These are phyloP conservation scores for Coniella lustricola DNA, from an alignment of 2,329 filamentous ascomycete species.

Conservation along the genomic window DNA sequence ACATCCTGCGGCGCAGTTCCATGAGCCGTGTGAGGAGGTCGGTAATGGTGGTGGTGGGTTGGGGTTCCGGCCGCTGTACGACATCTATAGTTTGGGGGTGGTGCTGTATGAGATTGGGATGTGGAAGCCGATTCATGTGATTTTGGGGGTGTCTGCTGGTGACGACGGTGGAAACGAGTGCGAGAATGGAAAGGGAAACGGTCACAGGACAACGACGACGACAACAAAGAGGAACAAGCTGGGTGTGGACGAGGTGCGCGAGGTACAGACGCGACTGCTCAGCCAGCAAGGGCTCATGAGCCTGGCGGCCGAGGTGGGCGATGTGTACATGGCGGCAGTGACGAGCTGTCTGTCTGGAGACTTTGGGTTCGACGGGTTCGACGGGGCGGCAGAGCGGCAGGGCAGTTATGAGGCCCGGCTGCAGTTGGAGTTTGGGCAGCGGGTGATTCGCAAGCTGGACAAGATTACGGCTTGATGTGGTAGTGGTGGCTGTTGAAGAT, in stretches of 20 bases:
- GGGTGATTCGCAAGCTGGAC: slow-evolving; percentile 7
- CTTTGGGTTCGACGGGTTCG: background rate
- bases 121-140: slow-evolving; percentile 37
- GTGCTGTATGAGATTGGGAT: slow-evolving; percentile 43
- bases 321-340: slow-evolving; percentile 3
- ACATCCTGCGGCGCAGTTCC: slow-evolving; percentile 28
- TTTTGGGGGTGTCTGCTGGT: slow-evolving; percentile 22
- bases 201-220: too few relatives aligned
- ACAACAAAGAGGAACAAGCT: background rate
- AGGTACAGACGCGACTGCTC: background rate
- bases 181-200: too few relatives aligned
- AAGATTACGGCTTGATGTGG: background rate
- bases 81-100: slow-evolving; percentile 43
- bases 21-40: slow-evolving; percentile 7
- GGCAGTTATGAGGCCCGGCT: slow-evolving; percentile 5
- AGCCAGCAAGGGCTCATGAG: background rate
- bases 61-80: slow-evolving; percentile 29
- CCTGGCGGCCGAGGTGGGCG: slow-evolving; percentile 9
- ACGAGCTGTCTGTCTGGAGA: slow-evolving; percentile 9
- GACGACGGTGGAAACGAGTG: background rate
- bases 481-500: background rate
- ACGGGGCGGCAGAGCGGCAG: background rate
- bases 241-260: background rate
- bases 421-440: slow-evolving; percentile 7
- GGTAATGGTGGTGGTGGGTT: slow-evolving; percentile 23